Base-by-base conservation (phyloP, 306 rosid species). In the Trifolium repens region DNA sequence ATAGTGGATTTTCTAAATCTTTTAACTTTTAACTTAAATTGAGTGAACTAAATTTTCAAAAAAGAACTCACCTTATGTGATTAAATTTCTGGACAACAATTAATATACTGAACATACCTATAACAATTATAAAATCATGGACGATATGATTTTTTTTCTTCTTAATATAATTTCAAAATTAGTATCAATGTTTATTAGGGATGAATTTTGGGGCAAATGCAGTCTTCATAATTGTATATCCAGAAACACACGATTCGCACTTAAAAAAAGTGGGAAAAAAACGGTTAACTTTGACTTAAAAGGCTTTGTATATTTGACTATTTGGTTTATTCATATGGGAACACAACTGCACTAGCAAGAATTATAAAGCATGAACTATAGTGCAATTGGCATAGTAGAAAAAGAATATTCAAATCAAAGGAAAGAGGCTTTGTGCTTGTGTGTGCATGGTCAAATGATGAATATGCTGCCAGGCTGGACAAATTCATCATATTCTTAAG, bases 401-500 rank as follows among this genome's bases (percentile, higher is more conserved):
- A 71, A 50, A 24, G 65, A 78, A 19, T 66, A 50, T 22, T 13
- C 1, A 39, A 61, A 24, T 50, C 32, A 10, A 70, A 42, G 53
- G 19, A 69, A 22, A 58, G 19, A 27, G 26, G 61, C 0, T 63
- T 7, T 62, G 67, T 17, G 49, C 46, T 3, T 71, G 16, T 63
- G 4, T 62, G 67, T 17, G 49, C 46, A 5, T 71, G 16, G 82
- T 63, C 73, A 71, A 52, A 49, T 34, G 49, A 52, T 1, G 72
- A 78, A 26, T 71, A 39, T 61, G 58, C 5, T 35, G 19, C 50
- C 78, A 79, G 78, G 67, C 82, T 79, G 73, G 78, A 64, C 3
- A 15, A 71, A 52, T 12, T 44, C 15, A 72, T 71, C 5, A 50
- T 71, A 1, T 9, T 39, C 27, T 39, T 39, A 39, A 61, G 37